phyloP scores from a whole-genome alignment of 306 rosid species.

The Pyrus betulifolia region DNA sequence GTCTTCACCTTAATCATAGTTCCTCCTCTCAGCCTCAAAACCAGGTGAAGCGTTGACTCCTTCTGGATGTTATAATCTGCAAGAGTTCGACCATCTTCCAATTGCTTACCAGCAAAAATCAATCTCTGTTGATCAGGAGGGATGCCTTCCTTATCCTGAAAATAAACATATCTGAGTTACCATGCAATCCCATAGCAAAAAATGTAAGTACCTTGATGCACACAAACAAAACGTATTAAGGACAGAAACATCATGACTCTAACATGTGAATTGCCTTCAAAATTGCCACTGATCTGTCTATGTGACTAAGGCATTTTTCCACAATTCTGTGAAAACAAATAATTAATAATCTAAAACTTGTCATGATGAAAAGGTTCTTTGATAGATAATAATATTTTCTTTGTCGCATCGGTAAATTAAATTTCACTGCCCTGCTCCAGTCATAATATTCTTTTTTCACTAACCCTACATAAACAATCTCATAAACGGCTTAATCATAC shows the following conservation, averaged over 20 bases:
- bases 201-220: neutral
- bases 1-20: constrained; percentile 99
- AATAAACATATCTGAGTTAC: neutral
- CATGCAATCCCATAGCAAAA: neutral
- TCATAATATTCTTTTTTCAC: neutral
- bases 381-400: neutral
- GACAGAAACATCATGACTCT: neutral
- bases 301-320: neutral
- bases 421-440: neutral
- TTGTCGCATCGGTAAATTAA: neutral
- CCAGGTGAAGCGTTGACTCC: constrained; percentile 95
- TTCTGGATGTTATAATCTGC: constrained; percentile 94
- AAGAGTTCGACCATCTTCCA: constrained; percentile 95
- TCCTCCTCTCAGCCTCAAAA: constrained; percentile 95
- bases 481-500: neutral
- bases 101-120: constrained; percentile 97
- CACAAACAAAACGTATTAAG: neutral
- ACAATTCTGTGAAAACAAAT: neutral
- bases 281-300: neutral
- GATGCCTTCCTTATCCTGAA: constrained; percentile 96
- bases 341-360: neutral
- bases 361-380: neutral
- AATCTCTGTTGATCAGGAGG: constrained; percentile 96
- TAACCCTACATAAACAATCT: neutral
- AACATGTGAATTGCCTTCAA: neutral